Evolutionary conservation across 2,329 filamentous ascomycete genomes (phyloP).

Genomic region (Fusarium irregulare): DNA sequence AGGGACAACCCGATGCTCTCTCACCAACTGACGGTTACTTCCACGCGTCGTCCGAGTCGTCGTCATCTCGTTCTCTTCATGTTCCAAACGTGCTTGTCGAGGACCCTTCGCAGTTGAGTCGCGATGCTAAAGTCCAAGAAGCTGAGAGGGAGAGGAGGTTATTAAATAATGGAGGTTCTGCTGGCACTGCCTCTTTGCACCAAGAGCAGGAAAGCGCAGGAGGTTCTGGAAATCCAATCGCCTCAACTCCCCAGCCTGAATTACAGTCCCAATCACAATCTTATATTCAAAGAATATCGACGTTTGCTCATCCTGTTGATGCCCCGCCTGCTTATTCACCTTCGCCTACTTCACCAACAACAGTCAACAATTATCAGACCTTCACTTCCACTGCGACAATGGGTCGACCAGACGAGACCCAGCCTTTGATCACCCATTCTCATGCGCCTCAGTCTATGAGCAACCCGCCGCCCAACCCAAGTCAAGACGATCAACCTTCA

Average conservation of each 20-base stretch:
- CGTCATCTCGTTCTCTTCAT: conserved; percentile 49
- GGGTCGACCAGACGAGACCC: conserved; percentile 57
- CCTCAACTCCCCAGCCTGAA: conserved; percentile 4
- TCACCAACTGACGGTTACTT: conserved; percentile 67
- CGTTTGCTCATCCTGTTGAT: conserved; percentile 48
- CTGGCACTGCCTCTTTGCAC: not conserved
- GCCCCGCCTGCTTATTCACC: conserved; percentile 65
- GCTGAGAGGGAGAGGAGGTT: conserved; percentile 55
- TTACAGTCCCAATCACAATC: not conserved
- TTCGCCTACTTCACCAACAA: conserved; percentile 51
- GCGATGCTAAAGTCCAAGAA: conserved; percentile 57
- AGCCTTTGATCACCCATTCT: conserved; percentile 53
- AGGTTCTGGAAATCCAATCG: not conserved
- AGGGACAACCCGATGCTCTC: conserved; percentile 49
- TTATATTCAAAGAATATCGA: conserved; percentile 14
- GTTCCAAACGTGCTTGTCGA: conserved; percentile 62
- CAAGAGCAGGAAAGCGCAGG: not conserved
- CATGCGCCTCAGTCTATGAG: conserved; percentile 61
- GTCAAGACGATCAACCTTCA: conserved; percentile 23
- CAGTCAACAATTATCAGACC: conserved; percentile 56
- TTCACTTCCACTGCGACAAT: conserved; percentile 54
- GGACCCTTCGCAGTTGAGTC: conserved; percentile 59
- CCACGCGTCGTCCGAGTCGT: conserved; percentile 51
- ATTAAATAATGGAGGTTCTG: conserved; percentile 43
- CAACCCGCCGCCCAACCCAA: conserved; percentile 44